Evolutionary conservation across 2,329 filamentous ascomycete species (phyloP).

Genomic region (Cylindrodendrum hubeiense): DNA sequence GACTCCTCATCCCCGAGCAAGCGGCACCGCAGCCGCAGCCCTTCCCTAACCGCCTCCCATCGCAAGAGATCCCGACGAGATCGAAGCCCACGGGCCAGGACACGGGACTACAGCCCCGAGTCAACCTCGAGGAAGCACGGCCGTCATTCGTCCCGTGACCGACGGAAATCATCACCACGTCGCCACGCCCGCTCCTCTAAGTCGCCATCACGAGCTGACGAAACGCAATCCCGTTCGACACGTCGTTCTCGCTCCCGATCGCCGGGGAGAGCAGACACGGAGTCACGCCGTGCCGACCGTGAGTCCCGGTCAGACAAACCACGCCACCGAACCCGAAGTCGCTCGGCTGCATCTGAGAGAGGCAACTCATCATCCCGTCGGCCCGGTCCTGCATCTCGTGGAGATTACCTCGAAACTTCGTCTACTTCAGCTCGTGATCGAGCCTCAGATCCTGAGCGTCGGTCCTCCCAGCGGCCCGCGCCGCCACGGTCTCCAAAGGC

Average conservation of each 20-base stretch:
- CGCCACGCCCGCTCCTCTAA: slow-evolving; percentile 45
- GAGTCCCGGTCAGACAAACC: slow-evolving; percentile 38
- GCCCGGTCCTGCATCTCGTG: slow-evolving; percentile 39
- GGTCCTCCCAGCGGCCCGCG: slow-evolving; percentile 35
- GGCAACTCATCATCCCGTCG: slow-evolving; percentile 35
- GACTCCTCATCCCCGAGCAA: slow-evolving; percentile 56
- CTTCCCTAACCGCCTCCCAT: slow-evolving; percentile 51
- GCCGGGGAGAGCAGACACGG: slow-evolving; percentile 40
- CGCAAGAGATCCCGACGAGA: slow-evolving; percentile 56
- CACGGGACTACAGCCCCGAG: slow-evolving; percentile 56
- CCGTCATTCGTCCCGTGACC: slow-evolving; percentile 49
- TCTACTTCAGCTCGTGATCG: slow-evolving; percentile 30
- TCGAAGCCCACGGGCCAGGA: slow-evolving; percentile 52
- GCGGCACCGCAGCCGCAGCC: slow-evolving; percentile 57
- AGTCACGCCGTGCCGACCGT: slow-evolving; percentile 40
- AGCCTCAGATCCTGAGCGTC: slow-evolving; percentile 36
- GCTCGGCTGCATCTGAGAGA: slow-evolving; percentile 38
- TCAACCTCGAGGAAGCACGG: slow-evolving; percentile 46
- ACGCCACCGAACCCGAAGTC: slow-evolving; percentile 41
- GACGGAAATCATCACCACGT: slow-evolving; percentile 47
- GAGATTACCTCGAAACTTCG: slow-evolving; percentile 34
- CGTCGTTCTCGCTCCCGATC: slow-evolving; percentile 44
- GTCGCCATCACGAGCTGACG: slow-evolving; percentile 42
- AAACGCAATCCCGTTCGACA: slow-evolving; percentile 34
- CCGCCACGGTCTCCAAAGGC: slow-evolving; percentile 45